A percentile compares a stretch with the other conserved stretches of the same genome.
These are phyloP conservation scores for Pichia sp. DNA, from an alignment of 1,139 yeast species.

Conservation along the genomic window DNA sequence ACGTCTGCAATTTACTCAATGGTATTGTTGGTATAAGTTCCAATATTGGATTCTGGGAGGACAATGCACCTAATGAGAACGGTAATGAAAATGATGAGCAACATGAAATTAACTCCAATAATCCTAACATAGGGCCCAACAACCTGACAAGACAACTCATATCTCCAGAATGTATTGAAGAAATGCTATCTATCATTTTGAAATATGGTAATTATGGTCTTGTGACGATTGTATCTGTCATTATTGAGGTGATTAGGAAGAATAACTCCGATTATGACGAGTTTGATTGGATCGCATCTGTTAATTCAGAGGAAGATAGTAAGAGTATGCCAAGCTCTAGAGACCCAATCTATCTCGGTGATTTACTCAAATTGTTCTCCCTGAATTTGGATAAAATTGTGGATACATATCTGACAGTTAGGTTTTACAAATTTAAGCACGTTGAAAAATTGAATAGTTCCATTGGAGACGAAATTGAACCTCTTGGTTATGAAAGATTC, in stretches of 20 bases:
- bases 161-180: constrained; percentile 54
- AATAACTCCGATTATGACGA: constrained; percentile 91
- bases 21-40: constrained; percentile 29
- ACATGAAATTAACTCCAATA: constrained; percentile 31
- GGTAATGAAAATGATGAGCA: constrained; percentile 24
- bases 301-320: constrained; percentile 13
- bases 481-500: constrained; percentile 91
- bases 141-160: constrained; percentile 90
- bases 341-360: constrained; percentile 91
- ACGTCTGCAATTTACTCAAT: constrained; percentile 26
- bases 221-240: constrained; percentile 92
- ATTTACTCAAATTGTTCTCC: constrained; percentile 64
- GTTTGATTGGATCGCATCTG: constrained; percentile 28
- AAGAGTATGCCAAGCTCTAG: constrained; percentile 74
- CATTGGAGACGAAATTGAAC: constrained; percentile 55
- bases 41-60: constrained; percentile 31
- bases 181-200: constrained; percentile 69
- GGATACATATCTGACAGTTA: constrained; percentile 23
- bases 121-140: constrained; percentile 95
- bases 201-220: constrained; percentile 77
- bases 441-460: constrained; percentile 19
- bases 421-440: constrained; percentile 19
- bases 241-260: constrained; percentile 90
- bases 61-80: constrained; percentile 12
- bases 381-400: constrained; percentile 24